Evolutionary conservation across 1,284 basidiomycete genomes (phyloP).

Genomic region (Cryptococcus floricola): DNA sequence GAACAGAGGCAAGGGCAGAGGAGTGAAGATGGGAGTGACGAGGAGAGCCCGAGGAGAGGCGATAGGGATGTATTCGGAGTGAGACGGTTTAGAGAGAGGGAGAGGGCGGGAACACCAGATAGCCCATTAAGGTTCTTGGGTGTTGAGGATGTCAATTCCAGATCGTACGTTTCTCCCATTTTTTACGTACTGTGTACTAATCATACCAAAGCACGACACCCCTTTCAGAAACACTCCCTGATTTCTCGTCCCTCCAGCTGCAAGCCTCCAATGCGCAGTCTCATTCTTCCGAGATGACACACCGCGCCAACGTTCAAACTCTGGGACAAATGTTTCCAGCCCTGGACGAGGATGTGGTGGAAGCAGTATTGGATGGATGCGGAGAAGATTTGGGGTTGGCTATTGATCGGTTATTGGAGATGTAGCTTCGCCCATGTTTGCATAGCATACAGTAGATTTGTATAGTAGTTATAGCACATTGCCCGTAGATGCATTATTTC

Average conservation of each 20-base stretch:
- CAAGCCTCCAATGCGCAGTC: conserved; percentile 31
- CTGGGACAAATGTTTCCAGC: conserved; percentile 80
- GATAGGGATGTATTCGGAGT: conserved; percentile 14
- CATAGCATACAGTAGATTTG: neutral
- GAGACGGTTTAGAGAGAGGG: conserved; percentile 4
- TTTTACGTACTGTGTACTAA: neutral
- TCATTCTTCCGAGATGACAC: conserved; percentile 2
- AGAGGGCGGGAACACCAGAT: conserved; percentile 12
- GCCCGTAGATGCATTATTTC: neutral
- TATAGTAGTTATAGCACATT: neutral
- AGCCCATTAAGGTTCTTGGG: conserved; percentile 14
- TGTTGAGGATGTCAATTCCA: conserved; percentile 7
- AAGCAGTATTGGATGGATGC: conserved; percentile 81
- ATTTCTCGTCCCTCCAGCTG: conserved; percentile 25
- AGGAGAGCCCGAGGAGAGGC: neutral
- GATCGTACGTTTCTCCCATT: conserved; percentile 22
- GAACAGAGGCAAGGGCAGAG: conserved; percentile 17
- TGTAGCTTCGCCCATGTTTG: conserved; percentile 7
- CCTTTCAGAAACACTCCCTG: conserved; percentile 18
- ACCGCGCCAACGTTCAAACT: conserved; percentile 55
- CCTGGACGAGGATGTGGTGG: conserved; percentile 73
- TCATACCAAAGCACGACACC: conserved; percentile 19
- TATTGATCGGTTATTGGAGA: conserved; percentile 59
- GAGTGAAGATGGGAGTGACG: conserved; percentile 19
- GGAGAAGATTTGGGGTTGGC: conserved; percentile 82